Evolutionary conservation across 768 basidiomycete species (phyloP).

Genomic region (Russula sp.): DNA sequence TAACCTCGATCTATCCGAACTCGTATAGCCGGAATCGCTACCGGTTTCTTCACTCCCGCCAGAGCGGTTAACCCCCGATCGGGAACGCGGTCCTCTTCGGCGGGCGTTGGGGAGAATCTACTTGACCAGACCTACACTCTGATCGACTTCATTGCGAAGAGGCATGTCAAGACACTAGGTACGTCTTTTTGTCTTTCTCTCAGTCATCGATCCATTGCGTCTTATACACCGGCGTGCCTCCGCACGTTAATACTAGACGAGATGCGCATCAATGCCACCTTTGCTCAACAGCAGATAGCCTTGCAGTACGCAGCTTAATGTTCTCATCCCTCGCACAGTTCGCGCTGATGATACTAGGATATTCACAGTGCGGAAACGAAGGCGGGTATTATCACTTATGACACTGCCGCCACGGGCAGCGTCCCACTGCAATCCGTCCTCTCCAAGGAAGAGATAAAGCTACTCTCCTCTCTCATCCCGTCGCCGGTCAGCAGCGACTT

Average conservation of each 20-base stretch:
- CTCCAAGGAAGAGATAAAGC: constrained; percentile 11
- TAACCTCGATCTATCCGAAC: neutral
- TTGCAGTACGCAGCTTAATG: constrained; percentile 1
- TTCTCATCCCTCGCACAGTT: neutral
- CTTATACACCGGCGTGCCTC: no score
- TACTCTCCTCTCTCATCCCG: constrained; percentile 14
- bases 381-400: constrained; percentile 16
- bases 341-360: neutral
- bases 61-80: constrained; percentile 18
- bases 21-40: constrained; percentile 12
- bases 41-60: constrained; percentile 19
- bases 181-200: neutral
- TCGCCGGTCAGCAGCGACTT: constrained; percentile 3
- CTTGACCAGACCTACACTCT: constrained; percentile 24
- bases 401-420: constrained; percentile 17
- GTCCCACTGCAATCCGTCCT: constrained; percentile 16
- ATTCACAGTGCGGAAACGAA: neutral
- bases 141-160: constrained; percentile 15
- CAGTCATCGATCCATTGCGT: neutral
- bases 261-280: constrained; percentile 14
- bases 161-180: constrained; percentile 16
- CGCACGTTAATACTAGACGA: constrained; percentile 4
- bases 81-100: constrained; percentile 18
- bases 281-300: constrained; percentile 7
- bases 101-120: constrained; percentile 40